These are phyloP conservation scores for Neobulgaria alba DNA, from an alignment of 2,329 filamentous ascomycete genomes.

Conservation along the genomic window DNA sequence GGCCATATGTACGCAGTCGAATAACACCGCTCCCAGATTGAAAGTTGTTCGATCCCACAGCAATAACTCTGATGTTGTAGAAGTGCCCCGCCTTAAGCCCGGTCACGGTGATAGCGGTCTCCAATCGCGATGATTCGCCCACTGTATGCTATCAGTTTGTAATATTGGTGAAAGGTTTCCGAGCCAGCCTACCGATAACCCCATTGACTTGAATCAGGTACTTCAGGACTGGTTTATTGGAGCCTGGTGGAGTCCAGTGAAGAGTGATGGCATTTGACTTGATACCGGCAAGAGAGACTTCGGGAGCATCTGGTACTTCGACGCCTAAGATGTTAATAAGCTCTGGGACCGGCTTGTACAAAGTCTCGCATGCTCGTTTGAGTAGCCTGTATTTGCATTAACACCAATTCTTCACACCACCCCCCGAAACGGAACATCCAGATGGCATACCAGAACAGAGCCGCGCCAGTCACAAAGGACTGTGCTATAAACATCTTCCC, in stretches of 20 bases:
- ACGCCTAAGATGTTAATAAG: conserved; percentile 86
- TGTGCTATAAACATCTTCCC: conserved; percentile 28
- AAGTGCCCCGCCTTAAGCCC: conserved; percentile 79
- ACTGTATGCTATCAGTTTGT: conserved; percentile 41
- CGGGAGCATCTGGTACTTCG: conserved; percentile 83
- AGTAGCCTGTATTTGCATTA: conserved; percentile 55
- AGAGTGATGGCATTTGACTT: conserved; percentile 79
- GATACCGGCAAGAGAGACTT: conserved; percentile 85
- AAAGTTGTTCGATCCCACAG: conserved; percentile 85
- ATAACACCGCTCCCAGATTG: conserved; percentile 82
- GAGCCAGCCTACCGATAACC: conserved; percentile 56
- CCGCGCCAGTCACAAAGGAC: conserved; percentile 26
- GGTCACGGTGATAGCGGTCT: conserved; percentile 85
- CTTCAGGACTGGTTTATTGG: conserved; percentile 58
- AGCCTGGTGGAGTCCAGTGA: conserved; percentile 74
- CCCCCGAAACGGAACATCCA: background rate
- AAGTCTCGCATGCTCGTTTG: conserved; percentile 77
- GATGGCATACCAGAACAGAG: conserved; percentile 23
- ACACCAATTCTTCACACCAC: conserved; percentile 6
- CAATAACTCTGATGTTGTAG: conserved; percentile 89
- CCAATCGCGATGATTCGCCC: conserved; percentile 71
- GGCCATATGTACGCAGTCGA: conserved; percentile 67
- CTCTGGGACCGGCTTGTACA: conserved; percentile 84
- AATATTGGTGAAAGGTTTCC: conserved; percentile 1
- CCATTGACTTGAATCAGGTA: conserved; percentile 93